Percentiles rank a stretch among this genome's conserved stretches.
These are phyloP conservation scores for Lachnellula cervina DNA, from an alignment of 2,329 filamentous ascomycete species.

Conservation along the genomic window DNA sequence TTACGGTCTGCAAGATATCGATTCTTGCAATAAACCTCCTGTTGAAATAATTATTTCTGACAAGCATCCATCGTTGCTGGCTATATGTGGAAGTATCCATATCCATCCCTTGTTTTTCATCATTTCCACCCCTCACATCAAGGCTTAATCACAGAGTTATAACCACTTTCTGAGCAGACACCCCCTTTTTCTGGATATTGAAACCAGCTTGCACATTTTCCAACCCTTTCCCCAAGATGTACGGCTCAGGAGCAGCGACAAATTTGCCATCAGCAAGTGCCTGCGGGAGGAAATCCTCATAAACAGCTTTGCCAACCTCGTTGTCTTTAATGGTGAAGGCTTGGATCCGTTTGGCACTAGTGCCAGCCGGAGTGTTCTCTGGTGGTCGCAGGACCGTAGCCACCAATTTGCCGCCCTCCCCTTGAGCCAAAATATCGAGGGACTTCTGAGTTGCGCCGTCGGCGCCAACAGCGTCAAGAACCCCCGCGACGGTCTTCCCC, in stretches of 20 bases:
- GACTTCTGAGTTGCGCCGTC: constrained; percentile 11
- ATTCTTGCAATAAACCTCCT: too few relatives aligned
- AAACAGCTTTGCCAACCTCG: constrained; percentile 26
- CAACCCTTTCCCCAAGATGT: constrained; percentile 37
- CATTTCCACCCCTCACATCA: neutral
- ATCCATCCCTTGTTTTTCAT: neutral
- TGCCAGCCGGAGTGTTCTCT: neutral
- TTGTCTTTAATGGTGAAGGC: constrained; percentile 18
- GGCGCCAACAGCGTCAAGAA: constrained; percentile 23
- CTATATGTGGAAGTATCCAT: neutral
- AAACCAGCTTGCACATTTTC: constrained; percentile 37
- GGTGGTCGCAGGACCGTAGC: constrained; percentile 11
- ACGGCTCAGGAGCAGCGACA: constrained; percentile 34
- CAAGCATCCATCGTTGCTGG: too few relatives aligned
- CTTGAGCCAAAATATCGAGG: constrained; percentile 24
- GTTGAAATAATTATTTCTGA: neutral
- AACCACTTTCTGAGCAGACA: constrained; percentile 39
- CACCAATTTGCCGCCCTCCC: constrained; percentile 26
- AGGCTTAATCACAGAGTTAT: constrained; percentile 18
- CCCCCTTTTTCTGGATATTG: constrained; percentile 33
- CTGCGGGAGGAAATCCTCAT: constrained; percentile 33
- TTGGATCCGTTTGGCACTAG: neutral
- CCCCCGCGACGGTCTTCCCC: constrained; percentile 29
- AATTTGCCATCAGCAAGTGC: constrained; percentile 34
- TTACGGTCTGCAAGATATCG: too few relatives aligned